Evolutionary conservation across 2,329 filamentous ascomycete species (phyloP), one percentile per base, ranked within the genome.

Genomic region (Trichoderma brevicompactum): DNA sequence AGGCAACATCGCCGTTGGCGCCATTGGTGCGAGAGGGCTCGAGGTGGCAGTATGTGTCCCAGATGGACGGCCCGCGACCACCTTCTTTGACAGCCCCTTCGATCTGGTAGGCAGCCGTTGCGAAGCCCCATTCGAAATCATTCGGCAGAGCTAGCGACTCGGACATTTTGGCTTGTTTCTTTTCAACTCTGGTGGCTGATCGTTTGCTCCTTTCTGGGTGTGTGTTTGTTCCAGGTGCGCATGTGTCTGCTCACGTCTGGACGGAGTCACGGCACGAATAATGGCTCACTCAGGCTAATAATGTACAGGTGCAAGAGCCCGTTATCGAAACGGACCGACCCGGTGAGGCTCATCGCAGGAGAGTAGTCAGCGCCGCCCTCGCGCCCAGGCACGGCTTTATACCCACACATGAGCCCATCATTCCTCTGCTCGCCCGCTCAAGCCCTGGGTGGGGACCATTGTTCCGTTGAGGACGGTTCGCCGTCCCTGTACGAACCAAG

Each of bases 1-100:
- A 79, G 2, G 79, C 79, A 19, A 87, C 73, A 68, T 86, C 83
- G 2, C 82, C 83, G 41, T 74, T 78, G 32, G 74, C 74, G 32
- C 76, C 75, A 41, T 78, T 79, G 19, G 79, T 79, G 19, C 77
- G 77, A 0, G 75, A 75, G 0, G 78, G 77, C 13, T 78, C 74
- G 23, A 79, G 76, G 64, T 80, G 79, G 41, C 75, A 76, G 54
- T 77, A 80, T 0, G 68, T 74, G 65, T 81, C 79, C 79, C 79
- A 81, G 36, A 80, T 80, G 12, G 78, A 79, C 17, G 74, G 71
- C 4, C 79, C 80, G 38, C 78, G 78, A 2, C 79, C 79, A 44
- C 79, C 79, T 52, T 75, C 70, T 1, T 74, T 68, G n/a, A 76
- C 77, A 7, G 74, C 79, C 13, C 80, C 80, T 68, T 82, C 80